These are phyloP conservation scores for Phytophthora citrophthora DNA, from an alignment of 352 stramenopile species.

Conservation along the genomic window DNA sequence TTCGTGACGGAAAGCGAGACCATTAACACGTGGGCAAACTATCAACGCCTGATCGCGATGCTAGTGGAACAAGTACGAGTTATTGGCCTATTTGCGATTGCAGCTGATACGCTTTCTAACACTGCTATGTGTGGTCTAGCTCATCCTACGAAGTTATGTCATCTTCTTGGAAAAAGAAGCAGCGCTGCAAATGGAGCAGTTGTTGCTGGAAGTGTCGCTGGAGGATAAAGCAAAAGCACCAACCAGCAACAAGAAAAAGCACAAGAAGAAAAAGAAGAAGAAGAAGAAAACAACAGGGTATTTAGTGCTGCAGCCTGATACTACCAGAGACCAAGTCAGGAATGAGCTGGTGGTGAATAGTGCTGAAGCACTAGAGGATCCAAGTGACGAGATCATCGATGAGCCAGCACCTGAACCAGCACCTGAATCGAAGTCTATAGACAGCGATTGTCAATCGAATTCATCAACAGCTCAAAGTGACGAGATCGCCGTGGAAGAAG, in stretches of 20 bases:
- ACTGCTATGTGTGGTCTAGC: constrained; percentile 32
- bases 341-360: not conserved
- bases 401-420: constrained; percentile 28
- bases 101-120: not conserved
- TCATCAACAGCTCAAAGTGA: constrained; percentile 16
- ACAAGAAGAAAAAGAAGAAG: constrained; percentile 55
- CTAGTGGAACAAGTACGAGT: constrained; percentile 71
- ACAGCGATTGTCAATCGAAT: constrained; percentile 16
- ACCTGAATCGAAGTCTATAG: constrained; percentile 6
- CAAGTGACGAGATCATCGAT: constrained; percentile 1
- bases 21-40: constrained; percentile 85
- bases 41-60: constrained; percentile 85
- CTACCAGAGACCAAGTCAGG: not conserved
- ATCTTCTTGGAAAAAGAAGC: constrained; percentile 70
- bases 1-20: constrained; percentile 83
- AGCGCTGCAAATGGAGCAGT: constrained; percentile 74
- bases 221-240: constrained; percentile 24
- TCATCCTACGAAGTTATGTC: constrained; percentile 83
- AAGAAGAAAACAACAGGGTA: constrained; percentile 23
- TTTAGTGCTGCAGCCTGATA: not conserved
- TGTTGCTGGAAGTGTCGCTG: constrained; percentile 65
- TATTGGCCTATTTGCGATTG: not conserved
- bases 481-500: constrained; percentile 16
- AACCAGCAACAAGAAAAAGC: constrained; percentile 45
- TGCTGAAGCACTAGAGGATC: not conserved